phyloP scores from a whole-genome alignment of 441 rosid species.

The Pelargonium citronellum region DNA sequence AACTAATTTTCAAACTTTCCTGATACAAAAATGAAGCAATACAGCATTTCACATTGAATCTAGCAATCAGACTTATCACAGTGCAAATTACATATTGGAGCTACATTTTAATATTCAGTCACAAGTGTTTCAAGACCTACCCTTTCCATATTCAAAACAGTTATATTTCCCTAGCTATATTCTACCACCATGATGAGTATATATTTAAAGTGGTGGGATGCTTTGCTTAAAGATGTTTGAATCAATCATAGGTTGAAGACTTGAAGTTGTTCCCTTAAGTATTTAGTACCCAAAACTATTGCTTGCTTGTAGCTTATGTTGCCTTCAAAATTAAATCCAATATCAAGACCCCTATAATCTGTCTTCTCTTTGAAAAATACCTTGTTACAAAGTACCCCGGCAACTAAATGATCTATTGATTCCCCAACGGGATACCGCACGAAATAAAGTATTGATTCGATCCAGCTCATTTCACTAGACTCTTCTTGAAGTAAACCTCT shows the following conservation, averaged over 20 bases:
- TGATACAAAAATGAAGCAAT: neutral
- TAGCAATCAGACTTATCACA: neutral
- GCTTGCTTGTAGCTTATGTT: neutral
- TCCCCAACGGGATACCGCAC: no score
- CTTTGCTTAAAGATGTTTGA: neutral
- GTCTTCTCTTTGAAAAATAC: neutral
- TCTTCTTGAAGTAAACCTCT: no score
- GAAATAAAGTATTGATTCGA: no score
- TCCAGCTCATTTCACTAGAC: no score
- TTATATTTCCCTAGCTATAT: neutral
- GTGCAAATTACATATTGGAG: neutral
- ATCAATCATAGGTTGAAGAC: neutral
- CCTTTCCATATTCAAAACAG: neutral
- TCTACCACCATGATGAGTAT: neutral
- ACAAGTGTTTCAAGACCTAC: neutral
- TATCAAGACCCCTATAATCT: neutral
- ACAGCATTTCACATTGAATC: neutral
- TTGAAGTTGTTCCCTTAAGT: neutral
- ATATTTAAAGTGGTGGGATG: neutral
- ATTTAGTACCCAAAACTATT: neutral
- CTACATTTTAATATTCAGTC: neutral
- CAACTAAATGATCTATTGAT: neutral
- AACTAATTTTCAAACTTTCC: neutral
- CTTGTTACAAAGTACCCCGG: neutral
- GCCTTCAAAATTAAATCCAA: no score